Conservation (phyloP, 2,329 filamentous ascomycete genomes). For the Proliferodiscus dingleyae region DNA sequence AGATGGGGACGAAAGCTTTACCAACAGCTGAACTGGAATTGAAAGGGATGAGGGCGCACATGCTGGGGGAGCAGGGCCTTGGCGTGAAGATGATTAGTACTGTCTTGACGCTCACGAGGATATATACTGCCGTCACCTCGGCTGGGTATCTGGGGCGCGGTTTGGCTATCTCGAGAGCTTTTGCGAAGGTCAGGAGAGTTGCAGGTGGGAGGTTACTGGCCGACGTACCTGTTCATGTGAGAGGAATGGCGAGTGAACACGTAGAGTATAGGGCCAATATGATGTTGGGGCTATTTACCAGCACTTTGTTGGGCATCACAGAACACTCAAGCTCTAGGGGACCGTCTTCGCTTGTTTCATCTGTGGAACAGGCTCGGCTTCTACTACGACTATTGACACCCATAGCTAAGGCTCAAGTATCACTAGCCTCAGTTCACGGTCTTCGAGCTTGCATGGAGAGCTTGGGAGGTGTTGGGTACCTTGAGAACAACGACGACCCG, state of each 20-base stretch:
- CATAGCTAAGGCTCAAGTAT: slow-evolving; percentile 54
- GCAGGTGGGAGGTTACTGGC: slow-evolving; percentile 41
- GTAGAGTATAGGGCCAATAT: slow-evolving; percentile 52
- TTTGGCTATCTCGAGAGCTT: slow-evolving; percentile 53
- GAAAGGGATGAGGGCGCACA: slow-evolving; percentile 55
- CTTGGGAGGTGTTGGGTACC: slow-evolving; percentile 62
- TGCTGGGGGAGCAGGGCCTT: slow-evolving; percentile 61
- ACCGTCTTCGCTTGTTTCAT: neutral
- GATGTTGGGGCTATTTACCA: slow-evolving; percentile 50
- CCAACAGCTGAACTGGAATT: slow-evolving; percentile 70
- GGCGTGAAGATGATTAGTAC: slow-evolving; percentile 65
- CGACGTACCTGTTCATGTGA: slow-evolving; percentile 52
- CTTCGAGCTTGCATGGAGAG: slow-evolving; percentile 58
- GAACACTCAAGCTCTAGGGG: slow-evolving; percentile 33
- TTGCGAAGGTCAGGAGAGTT: slow-evolving; percentile 49
- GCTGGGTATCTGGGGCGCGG: slow-evolving; percentile 51
- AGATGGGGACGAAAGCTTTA: slow-evolving; percentile 64
- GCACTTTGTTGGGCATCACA: slow-evolving; percentile 49
- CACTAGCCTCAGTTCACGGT: slow-evolving; percentile 44
- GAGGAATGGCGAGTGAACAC: slow-evolving; percentile 51
- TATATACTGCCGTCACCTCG: slow-evolving; percentile 51
- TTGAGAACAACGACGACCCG: slow-evolving; percentile 56
- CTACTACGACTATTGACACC: slow-evolving; percentile 56
- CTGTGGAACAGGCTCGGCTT: slow-evolving; percentile 19
- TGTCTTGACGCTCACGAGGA: slow-evolving; percentile 61